Evolutionary conservation across 768 basidiomycete species (phyloP).

Genomic region (Candolleomyces eurysporus): DNA sequence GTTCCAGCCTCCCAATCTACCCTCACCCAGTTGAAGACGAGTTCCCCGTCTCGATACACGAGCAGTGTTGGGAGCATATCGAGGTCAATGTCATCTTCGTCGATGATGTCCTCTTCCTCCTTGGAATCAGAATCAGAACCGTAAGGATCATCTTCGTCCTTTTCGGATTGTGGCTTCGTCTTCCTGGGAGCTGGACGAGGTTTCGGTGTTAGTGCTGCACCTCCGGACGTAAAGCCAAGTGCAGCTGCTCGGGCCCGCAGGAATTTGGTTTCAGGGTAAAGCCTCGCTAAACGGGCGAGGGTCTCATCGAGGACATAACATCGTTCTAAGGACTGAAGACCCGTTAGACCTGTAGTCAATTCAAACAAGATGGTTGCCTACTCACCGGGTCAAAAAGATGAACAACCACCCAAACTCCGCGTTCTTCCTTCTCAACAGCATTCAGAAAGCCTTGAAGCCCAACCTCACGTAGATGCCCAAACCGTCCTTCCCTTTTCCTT

Average conservation of each 20-base stretch:
- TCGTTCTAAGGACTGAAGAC: constrained; percentile 64
- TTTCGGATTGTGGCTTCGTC: constrained; percentile 24
- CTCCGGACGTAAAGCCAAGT: constrained; percentile 60
- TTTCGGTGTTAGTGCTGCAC: constrained; percentile 15
- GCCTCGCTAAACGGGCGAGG: constrained; percentile 65
- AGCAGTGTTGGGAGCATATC: constrained; percentile 80
- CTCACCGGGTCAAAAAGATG: constrained; percentile 82
- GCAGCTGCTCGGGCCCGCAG: constrained; percentile 76
- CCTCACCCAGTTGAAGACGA: constrained; percentile 87
- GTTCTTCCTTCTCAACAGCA: constrained; percentile 72
- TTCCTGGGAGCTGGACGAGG: constrained; percentile 15
- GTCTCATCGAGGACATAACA: constrained; percentile 70
- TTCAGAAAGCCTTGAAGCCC: constrained; percentile 68
- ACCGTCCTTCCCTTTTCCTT: constrained; percentile 49
- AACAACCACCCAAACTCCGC: constrained; percentile 76
- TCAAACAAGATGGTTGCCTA: constrained; percentile 7
- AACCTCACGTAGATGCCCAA: constrained; percentile 77
- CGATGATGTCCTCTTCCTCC: constrained; percentile 47
- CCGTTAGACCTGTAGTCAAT: neutral
- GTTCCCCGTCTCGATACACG: constrained; percentile 74
- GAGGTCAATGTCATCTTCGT: constrained; percentile 67
- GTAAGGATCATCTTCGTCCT: constrained; percentile 48
- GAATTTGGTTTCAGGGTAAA: constrained; percentile 73
- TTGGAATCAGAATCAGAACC: constrained; percentile 38
- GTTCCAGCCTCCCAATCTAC: constrained; percentile 82